phyloP scores from a whole-genome alignment of 148 eudicot species.

The Polygonum maritimum region DNA sequence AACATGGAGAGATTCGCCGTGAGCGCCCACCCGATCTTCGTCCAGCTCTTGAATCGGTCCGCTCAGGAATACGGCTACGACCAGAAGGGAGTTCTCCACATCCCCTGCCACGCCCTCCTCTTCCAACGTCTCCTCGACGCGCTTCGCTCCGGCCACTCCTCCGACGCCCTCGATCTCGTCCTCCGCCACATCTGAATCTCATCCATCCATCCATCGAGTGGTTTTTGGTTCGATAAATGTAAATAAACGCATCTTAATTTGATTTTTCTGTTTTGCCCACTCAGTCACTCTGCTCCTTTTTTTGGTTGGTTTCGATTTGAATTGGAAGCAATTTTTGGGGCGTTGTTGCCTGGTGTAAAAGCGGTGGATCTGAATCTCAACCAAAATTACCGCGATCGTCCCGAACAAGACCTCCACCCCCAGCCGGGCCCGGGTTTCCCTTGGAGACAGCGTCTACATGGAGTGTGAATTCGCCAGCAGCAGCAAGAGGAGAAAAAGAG shows the following conservation, averaged over 20 bases:
- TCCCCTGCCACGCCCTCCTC: conserved; percentile 58
- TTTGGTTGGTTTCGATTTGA: too few species aligned
- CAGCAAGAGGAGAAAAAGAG: too few species aligned
- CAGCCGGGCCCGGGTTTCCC: too few species aligned
- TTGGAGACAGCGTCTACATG: too few species aligned
- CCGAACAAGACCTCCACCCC: too few species aligned
- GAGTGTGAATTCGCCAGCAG: too few species aligned
- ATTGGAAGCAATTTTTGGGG: background rate
- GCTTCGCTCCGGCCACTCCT: conserved; percentile 26
- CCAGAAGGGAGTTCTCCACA: conserved; percentile 62
- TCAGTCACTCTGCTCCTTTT: background rate
- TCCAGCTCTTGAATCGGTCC: conserved; percentile 47
- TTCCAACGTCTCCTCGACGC: conserved; percentile 58
- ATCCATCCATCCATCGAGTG: background rate
- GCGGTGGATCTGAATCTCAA: background rate
- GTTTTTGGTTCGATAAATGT: background rate
- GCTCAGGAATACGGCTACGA: conserved; percentile 83
- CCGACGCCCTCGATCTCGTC: conserved; percentile 33
- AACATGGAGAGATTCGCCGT: conserved; percentile 71
- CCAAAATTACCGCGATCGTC: too few species aligned
- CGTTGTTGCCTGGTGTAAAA: background rate
- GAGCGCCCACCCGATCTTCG: conserved; percentile 64
- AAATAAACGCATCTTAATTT: background rate
- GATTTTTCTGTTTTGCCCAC: background rate
- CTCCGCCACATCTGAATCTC: background rate